Evolutionary conservation across 192 early-diverging fungal species (phyloP).

Genomic region (Gamsiella multidivaricata): DNA sequence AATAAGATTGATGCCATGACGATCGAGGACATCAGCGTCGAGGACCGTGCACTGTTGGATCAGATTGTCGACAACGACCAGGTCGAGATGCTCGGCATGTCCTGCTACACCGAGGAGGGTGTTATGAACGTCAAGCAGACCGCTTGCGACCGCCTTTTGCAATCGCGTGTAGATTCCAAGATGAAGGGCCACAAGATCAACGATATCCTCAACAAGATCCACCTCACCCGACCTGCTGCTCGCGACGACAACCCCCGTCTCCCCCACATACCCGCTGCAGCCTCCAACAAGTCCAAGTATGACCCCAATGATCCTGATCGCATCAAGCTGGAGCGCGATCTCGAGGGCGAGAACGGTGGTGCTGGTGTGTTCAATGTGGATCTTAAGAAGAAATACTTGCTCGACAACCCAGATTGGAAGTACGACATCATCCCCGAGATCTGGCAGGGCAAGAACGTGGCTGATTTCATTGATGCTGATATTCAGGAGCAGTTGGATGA

Average conservation of each 20-base stretch:
- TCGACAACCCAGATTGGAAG: conserved; percentile 91
- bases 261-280: conserved; percentile 83
- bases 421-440: conserved; percentile 99
- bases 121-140: conserved; percentile 95
- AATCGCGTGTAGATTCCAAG: conserved; percentile 94
- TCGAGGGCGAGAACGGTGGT: conserved; percentile 91
- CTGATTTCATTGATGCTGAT: conserved; percentile 98
- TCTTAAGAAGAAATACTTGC: conserved; percentile 91
- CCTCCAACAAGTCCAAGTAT: conserved; percentile 75
- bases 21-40: conserved; percentile 79
- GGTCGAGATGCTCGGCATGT: conserved; percentile 84
- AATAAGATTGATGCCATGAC: conserved; percentile 96
- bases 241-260: conserved; percentile 89
- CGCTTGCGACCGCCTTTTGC: conserved; percentile 94
- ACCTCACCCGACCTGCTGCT: conserved; percentile 88
- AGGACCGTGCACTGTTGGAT: conserved; percentile 82
- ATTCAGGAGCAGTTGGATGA: conserved; percentile 96
- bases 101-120: conserved; percentile 93
- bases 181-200: conserved; percentile 90
- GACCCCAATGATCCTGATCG: conserved; percentile 87
- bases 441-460: conserved; percentile 98
- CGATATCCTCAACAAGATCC: conserved; percentile 95
- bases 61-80: conserved; percentile 72
- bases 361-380: conserved; percentile 97
- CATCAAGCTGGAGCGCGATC: conserved; percentile 85